These are phyloP conservation scores for Salvia miltiorrhiza DNA, from an alignment of 257 asterid species.

Conservation along the genomic window DNA sequence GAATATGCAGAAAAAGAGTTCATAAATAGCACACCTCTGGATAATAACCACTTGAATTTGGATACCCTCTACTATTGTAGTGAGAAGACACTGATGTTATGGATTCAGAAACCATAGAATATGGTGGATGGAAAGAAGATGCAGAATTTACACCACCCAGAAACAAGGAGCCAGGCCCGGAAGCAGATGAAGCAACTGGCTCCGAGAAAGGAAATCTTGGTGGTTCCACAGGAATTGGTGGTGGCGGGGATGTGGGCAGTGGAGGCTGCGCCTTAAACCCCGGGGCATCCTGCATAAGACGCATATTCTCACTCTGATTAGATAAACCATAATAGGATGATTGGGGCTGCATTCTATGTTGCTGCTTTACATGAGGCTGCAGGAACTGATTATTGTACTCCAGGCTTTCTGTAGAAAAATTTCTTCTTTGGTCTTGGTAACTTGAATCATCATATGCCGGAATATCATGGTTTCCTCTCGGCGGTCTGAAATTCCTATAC, in stretches of 20 bases:
- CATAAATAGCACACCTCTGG: slow-evolving; percentile 41
- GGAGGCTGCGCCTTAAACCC: slow-evolving; percentile 57
- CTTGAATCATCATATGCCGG: slow-evolving; percentile 19
- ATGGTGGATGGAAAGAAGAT: slow-evolving; percentile 38
- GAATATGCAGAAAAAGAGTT: not conserved
- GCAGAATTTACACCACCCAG: slow-evolving; percentile 37
- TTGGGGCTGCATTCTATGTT: slow-evolving; percentile 30
- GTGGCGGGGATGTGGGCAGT: slow-evolving; percentile 74
- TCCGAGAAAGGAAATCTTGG: slow-evolving; percentile 37
- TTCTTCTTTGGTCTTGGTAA: slow-evolving; percentile 29
- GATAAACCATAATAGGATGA: slow-evolving; percentile 25
- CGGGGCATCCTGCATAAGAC: slow-evolving; percentile 14
- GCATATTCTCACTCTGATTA: slow-evolving; percentile 22
- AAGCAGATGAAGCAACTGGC: slow-evolving; percentile 36
- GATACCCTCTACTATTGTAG: slow-evolving; percentile 31
- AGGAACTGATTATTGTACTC: slow-evolving; percentile 24
- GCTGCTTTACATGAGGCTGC: slow-evolving; percentile 28
- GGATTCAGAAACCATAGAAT: slow-evolving; percentile 42
- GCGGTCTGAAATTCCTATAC: slow-evolving; percentile 24
- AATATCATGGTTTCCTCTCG: slow-evolving; percentile 25
- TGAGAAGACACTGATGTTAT: slow-evolving; percentile 24
- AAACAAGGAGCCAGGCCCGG: slow-evolving; percentile 45
- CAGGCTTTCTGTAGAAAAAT: slow-evolving; percentile 20
- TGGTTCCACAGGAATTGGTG: slow-evolving; percentile 57
- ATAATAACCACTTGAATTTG: slow-evolving; percentile 37